These are phyloP conservation scores for Trifolium dubium DNA, from an alignment of 306 rosid genomes.

Conservation along the genomic window DNA sequence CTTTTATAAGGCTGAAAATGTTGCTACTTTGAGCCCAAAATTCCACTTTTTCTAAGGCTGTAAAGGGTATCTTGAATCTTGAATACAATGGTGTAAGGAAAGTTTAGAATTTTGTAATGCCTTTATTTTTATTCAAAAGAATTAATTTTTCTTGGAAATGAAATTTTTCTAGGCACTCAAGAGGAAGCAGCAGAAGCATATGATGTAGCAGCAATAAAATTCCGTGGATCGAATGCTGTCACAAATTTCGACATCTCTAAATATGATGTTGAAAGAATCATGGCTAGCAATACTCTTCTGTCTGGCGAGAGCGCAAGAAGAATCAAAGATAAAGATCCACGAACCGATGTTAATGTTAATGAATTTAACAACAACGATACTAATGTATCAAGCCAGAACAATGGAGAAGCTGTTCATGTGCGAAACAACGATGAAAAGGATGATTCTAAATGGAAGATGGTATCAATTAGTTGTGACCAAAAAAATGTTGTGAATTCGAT, in stretches of 20 bases:
- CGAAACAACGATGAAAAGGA: conserved; percentile 36
- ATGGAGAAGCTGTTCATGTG: conserved; percentile 42
- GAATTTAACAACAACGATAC: conserved; percentile 33
- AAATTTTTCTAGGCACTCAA: conserved; percentile 70
- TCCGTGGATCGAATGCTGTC: conserved; percentile 86
- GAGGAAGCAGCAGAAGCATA: conserved; percentile 99
- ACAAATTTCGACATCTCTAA: conserved; percentile 90
- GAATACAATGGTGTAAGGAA: conserved; percentile 33
- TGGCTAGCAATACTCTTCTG: conserved; percentile 80
- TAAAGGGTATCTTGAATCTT: conserved; percentile 36
- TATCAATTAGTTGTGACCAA: conserved; percentile 43
- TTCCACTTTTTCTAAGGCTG: conserved; percentile 64
- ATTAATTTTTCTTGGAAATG: neutral
- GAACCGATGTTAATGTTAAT: conserved; percentile 45
- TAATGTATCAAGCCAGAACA: conserved; percentile 40
- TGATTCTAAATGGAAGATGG: conserved; percentile 66
- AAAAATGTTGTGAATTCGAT: conserved; percentile 37
- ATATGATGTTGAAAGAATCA: conserved; percentile 88
- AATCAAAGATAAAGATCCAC: conserved; percentile 53
- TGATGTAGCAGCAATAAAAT: conserved; percentile 93
- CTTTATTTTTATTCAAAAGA: neutral
- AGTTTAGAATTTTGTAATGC: conserved; percentile 17
- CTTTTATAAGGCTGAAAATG: conserved; percentile 65
- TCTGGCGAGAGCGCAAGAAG: conserved; percentile 83
- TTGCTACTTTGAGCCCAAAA: conserved; percentile 46